Conservation (phyloP, 2,329 filamentous ascomycete genomes). For the Verticillium dahliae region DNA sequence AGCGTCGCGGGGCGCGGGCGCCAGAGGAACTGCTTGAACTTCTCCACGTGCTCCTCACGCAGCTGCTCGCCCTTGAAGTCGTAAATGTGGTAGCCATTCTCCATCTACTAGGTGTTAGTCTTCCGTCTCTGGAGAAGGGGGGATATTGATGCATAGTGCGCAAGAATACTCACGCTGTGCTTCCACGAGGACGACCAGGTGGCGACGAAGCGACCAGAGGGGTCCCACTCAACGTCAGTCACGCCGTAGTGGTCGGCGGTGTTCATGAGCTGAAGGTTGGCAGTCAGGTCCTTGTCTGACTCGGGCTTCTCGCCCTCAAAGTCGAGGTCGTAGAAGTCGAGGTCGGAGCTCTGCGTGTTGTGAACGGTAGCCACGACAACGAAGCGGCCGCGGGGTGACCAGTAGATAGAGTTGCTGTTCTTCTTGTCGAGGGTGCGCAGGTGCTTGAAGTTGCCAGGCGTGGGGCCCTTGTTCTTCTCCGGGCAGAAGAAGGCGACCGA, state of each 20-base stretch:
- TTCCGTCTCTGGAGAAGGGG: not conserved
- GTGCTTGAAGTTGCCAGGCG: constrained; percentile 90
- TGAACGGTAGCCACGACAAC: constrained; percentile 90
- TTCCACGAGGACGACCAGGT: constrained; percentile 95
- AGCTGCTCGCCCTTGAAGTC: constrained; percentile 89
- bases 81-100: constrained; percentile 98
- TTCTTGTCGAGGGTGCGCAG: constrained; percentile 96
- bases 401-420: constrained; percentile 99
- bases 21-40: constrained; percentile 98
- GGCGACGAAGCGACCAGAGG: constrained; percentile 88
- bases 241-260: constrained; percentile 94
- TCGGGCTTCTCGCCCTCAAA: constrained; percentile 96
- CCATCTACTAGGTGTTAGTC: constrained; percentile 60
- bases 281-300: constrained; percentile 86
- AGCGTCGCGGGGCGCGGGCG: constrained; percentile 86
- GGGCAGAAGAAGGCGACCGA: constrained; percentile 94
- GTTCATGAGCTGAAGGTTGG: constrained; percentile 93
- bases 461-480: constrained; percentile 80
- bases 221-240: constrained; percentile 97
- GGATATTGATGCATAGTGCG: not conserved
- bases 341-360: constrained; percentile 87
- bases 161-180: constrained; percentile 65
- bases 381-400: constrained; percentile 92
- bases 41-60: constrained; percentile 85
- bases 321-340: constrained; percentile 97